A percentile compares a stretch with the other conserved stretches of the same genome.
Evolutionary conservation across 805 yeast genomes (phyloP).

Genomic region (Candida hispaniensis): DNA sequence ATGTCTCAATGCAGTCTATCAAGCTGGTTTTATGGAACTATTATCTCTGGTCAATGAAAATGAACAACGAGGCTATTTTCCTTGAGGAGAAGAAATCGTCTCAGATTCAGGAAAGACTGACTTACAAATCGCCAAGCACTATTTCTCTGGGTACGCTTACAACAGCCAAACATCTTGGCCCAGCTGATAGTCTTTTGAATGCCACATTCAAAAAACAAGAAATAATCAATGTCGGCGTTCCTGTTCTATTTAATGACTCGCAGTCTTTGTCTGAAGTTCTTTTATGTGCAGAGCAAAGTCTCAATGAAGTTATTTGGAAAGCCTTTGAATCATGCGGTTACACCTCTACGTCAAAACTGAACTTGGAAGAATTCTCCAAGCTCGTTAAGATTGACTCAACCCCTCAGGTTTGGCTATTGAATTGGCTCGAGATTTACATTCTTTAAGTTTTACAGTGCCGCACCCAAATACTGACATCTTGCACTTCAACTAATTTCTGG

Average conservation of each 20-base stretch:
- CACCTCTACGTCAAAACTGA: constrained; percentile 6
- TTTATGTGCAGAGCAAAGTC: constrained; percentile 11
- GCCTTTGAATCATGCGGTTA: constrained; percentile 10
- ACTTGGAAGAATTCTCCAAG: constrained; percentile 3
- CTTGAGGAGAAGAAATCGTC: constrained; percentile 3
- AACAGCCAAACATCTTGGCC: too few species aligned
- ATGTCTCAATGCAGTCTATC: constrained; percentile 12
- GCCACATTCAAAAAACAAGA: constrained; percentile 7
- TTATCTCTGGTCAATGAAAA: constrained; percentile 11
- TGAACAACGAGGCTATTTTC: constrained; percentile 14
- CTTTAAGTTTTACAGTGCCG: too few species aligned
- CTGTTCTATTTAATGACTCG: constrained; percentile 5
- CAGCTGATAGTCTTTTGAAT: too few species aligned
- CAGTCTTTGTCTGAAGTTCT: constrained; percentile 4
- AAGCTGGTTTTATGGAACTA: constrained; percentile 11
- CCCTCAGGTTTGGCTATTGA: constrained; percentile 9
- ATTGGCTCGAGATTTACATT: constrained; percentile 13
- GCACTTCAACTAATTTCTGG: too few species aligned
- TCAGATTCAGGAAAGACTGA: constrained; percentile 8
- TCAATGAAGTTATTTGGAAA: constrained; percentile 7
- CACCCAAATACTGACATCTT: too few species aligned
- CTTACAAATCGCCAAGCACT: too few species aligned
- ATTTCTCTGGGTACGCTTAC: constrained; percentile 9
- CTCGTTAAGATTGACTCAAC: constrained; percentile 2
- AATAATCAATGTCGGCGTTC: constrained; percentile 5